Evolutionary conservation across 495 filamentous ascomycete species (phyloP).

Genomic region (Patellaria atrata): DNA sequence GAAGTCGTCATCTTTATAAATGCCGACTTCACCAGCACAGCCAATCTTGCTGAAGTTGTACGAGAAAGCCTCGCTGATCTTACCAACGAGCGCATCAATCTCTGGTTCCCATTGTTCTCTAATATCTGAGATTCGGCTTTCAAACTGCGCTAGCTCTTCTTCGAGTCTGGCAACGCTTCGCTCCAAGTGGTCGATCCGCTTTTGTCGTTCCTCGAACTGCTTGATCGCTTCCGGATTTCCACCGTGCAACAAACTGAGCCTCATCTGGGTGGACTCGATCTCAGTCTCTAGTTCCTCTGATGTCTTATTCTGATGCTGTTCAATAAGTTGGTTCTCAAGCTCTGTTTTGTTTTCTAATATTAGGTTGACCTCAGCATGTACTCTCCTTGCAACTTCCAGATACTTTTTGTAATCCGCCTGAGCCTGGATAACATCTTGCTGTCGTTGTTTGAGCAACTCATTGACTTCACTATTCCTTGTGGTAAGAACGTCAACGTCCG

Average conservation of each 20-base stretch:
- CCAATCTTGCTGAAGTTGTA: conserved; percentile 86
- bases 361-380: background rate
- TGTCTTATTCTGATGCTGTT: conserved; percentile 21
- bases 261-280: conserved; percentile 57
- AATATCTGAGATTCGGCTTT: conserved; percentile 43
- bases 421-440: conserved; percentile 28
- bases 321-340: conserved; percentile 24
- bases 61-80: conserved; percentile 79
- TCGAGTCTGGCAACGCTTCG: conserved; percentile 32
- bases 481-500: conserved; percentile 53
- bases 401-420: conserved; percentile 18
- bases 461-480: conserved; percentile 45
- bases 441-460: conserved; percentile 35
- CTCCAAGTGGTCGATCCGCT: conserved; percentile 40
- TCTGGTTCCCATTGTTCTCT: conserved; percentile 63
- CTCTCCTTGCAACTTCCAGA: conserved; percentile 21
- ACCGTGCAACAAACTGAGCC: conserved; percentile 65
- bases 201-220: conserved; percentile 60
- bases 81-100: conserved; percentile 59
- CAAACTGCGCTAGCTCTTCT: conserved; percentile 35
- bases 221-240: conserved; percentile 62
- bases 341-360: conserved; percentile 20
- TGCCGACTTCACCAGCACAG: conserved; percentile 80
- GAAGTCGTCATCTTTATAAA: conserved; percentile 74
- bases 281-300: conserved; percentile 56